Percentiles rank a stretch among this genome's conserved stretches.
phyloP scores from a whole-genome alignment of 768 basidiomycete species.

The Kwoniella bestiolae region DNA sequence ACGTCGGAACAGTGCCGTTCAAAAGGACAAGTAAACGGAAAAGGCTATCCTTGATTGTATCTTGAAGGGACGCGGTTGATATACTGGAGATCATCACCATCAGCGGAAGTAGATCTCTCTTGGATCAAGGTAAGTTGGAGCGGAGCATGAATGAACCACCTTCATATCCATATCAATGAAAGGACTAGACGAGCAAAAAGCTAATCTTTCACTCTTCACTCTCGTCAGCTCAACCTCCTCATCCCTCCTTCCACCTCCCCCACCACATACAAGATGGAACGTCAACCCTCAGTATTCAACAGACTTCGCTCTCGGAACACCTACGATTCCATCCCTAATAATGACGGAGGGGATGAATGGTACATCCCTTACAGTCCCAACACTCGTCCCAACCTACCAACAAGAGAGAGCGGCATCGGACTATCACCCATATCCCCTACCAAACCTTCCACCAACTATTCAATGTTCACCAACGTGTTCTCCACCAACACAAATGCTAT shows the following conservation, averaged over 20 bases:
- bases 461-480: slow-evolving; percentile 18
- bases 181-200: background rate
- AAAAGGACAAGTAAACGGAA: background rate
- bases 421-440: slow-evolving; percentile 27
- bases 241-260: background rate
- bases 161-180: background rate
- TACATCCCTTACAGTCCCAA: slow-evolving; percentile 44
- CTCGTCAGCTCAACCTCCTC: background rate
- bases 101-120: background rate
- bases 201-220: background rate
- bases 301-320: slow-evolving; percentile 18
- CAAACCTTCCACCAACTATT: slow-evolving; percentile 4
- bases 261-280: slow-evolving; percentile 13
- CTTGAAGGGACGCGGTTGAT: too few relatives aligned
- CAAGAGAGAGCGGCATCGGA: slow-evolving; percentile 33
- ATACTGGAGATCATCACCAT: background rate
- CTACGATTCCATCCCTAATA: background rate
- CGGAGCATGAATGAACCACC: background rate
- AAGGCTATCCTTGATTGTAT: background rate
- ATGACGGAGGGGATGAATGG: slow-evolving; percentile 37
- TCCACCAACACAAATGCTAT: background rate
- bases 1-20: background rate
- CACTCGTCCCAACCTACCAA: slow-evolving; percentile 4
- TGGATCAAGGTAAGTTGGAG: background rate
- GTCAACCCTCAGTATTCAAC: slow-evolving; percentile 23